These are phyloP conservation scores for Venturia oleaginea DNA, from an alignment of 2,329 filamentous ascomycete genomes.

Conservation along the genomic window DNA sequence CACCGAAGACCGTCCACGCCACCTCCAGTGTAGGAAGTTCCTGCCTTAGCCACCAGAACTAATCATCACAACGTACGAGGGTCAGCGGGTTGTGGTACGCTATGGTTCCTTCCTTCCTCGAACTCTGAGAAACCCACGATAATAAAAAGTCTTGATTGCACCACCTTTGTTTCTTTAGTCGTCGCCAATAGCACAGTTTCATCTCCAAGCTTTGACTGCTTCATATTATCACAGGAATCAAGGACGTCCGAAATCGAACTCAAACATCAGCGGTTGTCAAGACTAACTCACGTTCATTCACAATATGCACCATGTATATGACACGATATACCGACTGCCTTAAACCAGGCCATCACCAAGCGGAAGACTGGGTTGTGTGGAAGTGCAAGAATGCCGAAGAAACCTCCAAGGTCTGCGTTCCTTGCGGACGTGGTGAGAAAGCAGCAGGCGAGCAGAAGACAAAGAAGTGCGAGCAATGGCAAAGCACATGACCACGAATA, in stretches of 20 bases:
- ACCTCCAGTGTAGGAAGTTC: not conserved
- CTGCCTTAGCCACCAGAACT: not conserved
- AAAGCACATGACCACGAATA: not conserved
- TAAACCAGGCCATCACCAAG: conserved; percentile 1
- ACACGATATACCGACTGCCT: not conserved
- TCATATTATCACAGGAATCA: not conserved
- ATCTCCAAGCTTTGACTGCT: not conserved
- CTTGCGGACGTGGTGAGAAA: not conserved
- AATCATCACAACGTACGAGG: not conserved
- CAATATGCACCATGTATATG: not conserved
- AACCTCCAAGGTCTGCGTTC: not conserved
- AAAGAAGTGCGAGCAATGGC: not conserved
- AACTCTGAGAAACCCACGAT: not conserved
- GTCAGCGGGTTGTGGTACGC: not conserved
- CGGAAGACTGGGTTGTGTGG: not conserved
- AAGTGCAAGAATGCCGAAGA: not conserved
- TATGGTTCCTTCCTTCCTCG: not conserved
- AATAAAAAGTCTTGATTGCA: not conserved
- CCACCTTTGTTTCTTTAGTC: not conserved
- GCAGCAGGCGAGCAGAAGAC: not conserved
- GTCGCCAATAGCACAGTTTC: too few species aligned
- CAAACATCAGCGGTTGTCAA: not conserved
- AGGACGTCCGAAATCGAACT: not conserved
- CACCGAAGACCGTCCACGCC: not conserved
- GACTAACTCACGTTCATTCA: not conserved